Evolutionary conservation across 2,329 filamentous ascomycete genomes (phyloP), one percentile per base, ranked within the genome.

Genomic region (Fusarium tupiense): DNA sequence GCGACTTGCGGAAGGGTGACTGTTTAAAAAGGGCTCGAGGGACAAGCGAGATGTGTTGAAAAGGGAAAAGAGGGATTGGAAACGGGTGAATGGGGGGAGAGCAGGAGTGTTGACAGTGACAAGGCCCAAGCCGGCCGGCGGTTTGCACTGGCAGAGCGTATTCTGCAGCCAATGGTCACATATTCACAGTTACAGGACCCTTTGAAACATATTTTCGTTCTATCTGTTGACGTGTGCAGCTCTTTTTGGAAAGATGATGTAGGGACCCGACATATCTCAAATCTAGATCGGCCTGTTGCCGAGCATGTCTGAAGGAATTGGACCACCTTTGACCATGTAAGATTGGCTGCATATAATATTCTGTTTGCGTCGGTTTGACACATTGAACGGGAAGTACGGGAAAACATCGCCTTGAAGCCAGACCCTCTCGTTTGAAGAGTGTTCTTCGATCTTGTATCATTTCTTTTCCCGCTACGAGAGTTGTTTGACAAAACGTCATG

Each of bases 341-440:
- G 66, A 75, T 63, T 66, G 49, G 40, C 59, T 61, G 19, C 31
- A 64, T 22, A 53, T 44, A 17, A 52, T 44, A 52, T 62, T 33
- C 61, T 37, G 66, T 62, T 67, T 75, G 69, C 37, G 14, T 29
- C n/a, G 57, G 71, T 75, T 76, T 77, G 74, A 47, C 41, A 43
- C n/a, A 38, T 64, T 53, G 24, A 19, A 47, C 50, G 66, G 73
- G 56, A 64, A 68, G 61, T 69, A 67, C 57, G 73, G 72, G 56
- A 66, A 44, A 61, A 57, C 65, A 26, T 50, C n/a, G 31, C 62
- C 29, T 41, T 49, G 33, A 49, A 61, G 52, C 35, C 24, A 63
- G 64, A 41, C 69, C 73, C 64, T 35, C 40, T 40, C 43, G 64
- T 69, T 69, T 72, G 53, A 59, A 61, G 44, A 17, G 19, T 22